Evolutionary conservation across 2,329 filamentous ascomycete species (phyloP), one percentile per base, ranked within the genome.

Genomic region (Chalaropsis thielavioides): DNA sequence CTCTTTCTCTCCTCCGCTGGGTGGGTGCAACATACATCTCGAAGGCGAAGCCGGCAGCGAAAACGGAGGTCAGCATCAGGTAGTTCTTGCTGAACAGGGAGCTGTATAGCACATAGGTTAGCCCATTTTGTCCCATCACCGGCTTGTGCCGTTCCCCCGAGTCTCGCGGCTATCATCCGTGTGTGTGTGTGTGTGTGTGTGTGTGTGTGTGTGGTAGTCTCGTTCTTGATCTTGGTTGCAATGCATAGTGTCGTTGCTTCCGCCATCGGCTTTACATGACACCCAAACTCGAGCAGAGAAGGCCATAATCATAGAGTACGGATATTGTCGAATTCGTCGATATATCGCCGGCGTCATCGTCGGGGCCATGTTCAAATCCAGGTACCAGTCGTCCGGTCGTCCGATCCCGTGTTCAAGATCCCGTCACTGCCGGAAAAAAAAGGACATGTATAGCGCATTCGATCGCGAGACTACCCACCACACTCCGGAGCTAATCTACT

Each of bases 31-130:
- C 89, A 74, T 84, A 99, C 94, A 99, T 83, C 81, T 97, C 90
- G 75, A 95, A 91, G 69, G 82, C 89, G 74, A 99, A 99, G 70
- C 92, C 92, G 70, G 85, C 82, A 71, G 80, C 83, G 76, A 99
- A 99, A 74, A 99, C 89, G 69, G 85, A 82, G 70, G 84, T 87
- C 72, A 99, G 81, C 84, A 96, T 96, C 75, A 88, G 81, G 72
- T 83, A 87, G 82, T 99, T 99, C 75, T 83, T 86, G 77, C 88
- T 86, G 81, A 97, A 87, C 71, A 97, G 73, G 73, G 84, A 77
- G 81, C 94, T 97, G 77, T 70, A 68, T 24, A 49, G 38, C 17
- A 22, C 7, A 22, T 44, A 44, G 41, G 61, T 62, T 46, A 58
- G 60, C 46, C 65, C 38, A 56, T 17, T 31, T 31, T 63, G 27